Evolutionary conservation across 495 filamentous ascomycete genomes (phyloP).

Genomic region (Oleoguttula mirabilis): DNA sequence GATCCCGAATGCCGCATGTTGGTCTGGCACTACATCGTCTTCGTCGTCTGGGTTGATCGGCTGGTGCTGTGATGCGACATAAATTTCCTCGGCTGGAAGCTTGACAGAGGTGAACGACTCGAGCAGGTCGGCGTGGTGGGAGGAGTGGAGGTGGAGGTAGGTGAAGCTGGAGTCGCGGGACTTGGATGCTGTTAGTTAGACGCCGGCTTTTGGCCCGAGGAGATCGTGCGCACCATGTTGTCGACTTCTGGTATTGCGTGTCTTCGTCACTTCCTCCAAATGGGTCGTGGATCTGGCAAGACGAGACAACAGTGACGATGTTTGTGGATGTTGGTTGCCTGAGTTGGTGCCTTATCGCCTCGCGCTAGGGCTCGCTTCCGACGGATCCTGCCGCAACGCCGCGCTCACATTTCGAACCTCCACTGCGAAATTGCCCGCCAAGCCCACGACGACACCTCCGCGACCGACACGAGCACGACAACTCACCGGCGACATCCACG

Average conservation of each 20-base stretch:
- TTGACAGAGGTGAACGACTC: conserved; percentile 43
- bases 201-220: no score
- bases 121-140: conserved; percentile 77
- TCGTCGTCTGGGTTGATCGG: conserved; percentile 95
- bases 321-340: no score
- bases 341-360: no score
- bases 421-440: conserved; percentile 3
- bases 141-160: conserved; percentile 72
- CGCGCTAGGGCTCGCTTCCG: not conserved
- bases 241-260: no score
- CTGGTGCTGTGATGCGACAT: conserved; percentile 78
- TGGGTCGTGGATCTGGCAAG: no score
- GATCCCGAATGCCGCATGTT: conserved; percentile 95
- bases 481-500: not conserved
- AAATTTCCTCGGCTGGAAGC: conserved; percentile 51
- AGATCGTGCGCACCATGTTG: no score
- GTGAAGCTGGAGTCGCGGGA: conserved; percentile 83
- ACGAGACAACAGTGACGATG: no score
- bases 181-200: conserved; percentile 34
- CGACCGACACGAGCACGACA: not conserved
- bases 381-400: no score
- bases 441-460: not conserved
- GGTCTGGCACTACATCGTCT: conserved; percentile 90
- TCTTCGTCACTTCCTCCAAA: no score
- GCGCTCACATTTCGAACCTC: no score